Evolutionary conservation across 164 flowering plant genomes (phyloP), one percentile per base, ranked within the genome.

Genomic region (Warburgia ugandensis): DNA sequence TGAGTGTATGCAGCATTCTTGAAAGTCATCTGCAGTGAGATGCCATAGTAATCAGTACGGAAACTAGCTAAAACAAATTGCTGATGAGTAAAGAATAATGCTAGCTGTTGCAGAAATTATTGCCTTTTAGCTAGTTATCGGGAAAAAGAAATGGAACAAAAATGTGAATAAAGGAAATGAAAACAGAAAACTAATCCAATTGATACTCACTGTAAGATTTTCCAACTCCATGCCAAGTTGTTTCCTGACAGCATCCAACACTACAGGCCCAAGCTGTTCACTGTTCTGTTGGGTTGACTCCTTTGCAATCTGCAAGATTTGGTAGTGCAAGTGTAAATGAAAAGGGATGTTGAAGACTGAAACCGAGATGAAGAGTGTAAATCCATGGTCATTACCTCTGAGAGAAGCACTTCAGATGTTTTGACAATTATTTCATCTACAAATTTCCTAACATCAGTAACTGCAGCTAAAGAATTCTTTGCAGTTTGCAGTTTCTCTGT

Each of bases 1-100:
- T 86, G 76, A 12, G 97, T 64, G 62, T 81, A 84, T 4, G 95
- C 88, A 3, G 82, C 60, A 64, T 82, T 86, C 79, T 82, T 82
- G 73, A 79, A 79, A 17, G 68, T 73, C 29, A 57, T 71, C 97
- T 90, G 85, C 71, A 69, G 67, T 16, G 29, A 54, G 51, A 42
- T 27, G 17, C 12, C 21, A 27, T 11, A 27, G 32, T 12, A 1
- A 45, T 45, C 31, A 45, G 14, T 11, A 45, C 8, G 19, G 17
- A 45, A 45, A 27, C 4, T n/a, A 27, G 10, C 8, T 10, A 4
- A 6, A 12, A 40, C 11, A n/a, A n/a, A n/a, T n/a, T n/a, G n/a
- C n/a, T n/a, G n/a, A n/a, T n/a, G n/a, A n/a, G n/a, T n/a, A n/a
- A n/a, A n/a, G n/a, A n/a, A n/a, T n/a, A n/a, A n/a, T n/a, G n/a